Percentiles rank a stretch among this genome's conserved stretches.
Evolutionary conservation across 2,329 filamentous ascomycete genomes (phyloP).

Genomic region (Rutstroemia sp.): DNA sequence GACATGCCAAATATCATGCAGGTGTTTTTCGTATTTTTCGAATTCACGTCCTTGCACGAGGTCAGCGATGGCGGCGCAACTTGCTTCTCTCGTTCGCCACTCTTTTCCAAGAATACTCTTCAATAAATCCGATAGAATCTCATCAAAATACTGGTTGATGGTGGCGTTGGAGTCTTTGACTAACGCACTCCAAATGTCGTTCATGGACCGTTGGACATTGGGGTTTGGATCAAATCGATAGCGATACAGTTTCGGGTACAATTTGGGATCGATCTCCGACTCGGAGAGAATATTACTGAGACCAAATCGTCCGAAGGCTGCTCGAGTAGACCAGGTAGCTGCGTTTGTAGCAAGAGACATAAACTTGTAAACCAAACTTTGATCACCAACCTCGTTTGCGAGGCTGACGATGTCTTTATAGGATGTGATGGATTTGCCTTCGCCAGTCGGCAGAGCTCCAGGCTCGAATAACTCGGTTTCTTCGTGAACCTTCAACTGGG

Average conservation of each 20-base stretch:
- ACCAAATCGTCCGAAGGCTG: constrained; percentile 90
- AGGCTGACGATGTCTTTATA: constrained; percentile 96
- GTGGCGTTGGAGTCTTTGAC: constrained; percentile 78
- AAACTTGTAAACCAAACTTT: constrained; percentile 94
- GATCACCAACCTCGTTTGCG: constrained; percentile 94
- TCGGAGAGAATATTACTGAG: constrained; percentile 88
- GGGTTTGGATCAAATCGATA: constrained; percentile 93
- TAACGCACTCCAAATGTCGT: constrained; percentile 94
- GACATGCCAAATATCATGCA: constrained; percentile 76
- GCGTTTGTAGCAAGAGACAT: constrained; percentile 97
- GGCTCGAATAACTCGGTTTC: constrained; percentile 65
- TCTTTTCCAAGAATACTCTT: constrained; percentile 82
- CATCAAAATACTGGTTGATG: constrained; percentile 75
- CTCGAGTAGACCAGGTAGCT: constrained; percentile 93
- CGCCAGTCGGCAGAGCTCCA: constrained; percentile 13
- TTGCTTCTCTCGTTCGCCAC: constrained; percentile 89
- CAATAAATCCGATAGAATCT: constrained; percentile 81
- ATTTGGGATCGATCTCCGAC: constrained; percentile 79
- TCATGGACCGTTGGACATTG: constrained; percentile 92
- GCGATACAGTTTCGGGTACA: constrained; percentile 90
- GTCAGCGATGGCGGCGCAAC: constrained; percentile 83
- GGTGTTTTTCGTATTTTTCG: constrained; percentile 72
- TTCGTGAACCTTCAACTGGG: constrained; percentile 73
- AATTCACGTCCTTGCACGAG: constrained; percentile 75
- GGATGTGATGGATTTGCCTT: constrained; percentile 69